Evolutionary conservation across 176 grass and related monocot species (phyloP).

Genomic region (Urochloa ruziziensis): DNA sequence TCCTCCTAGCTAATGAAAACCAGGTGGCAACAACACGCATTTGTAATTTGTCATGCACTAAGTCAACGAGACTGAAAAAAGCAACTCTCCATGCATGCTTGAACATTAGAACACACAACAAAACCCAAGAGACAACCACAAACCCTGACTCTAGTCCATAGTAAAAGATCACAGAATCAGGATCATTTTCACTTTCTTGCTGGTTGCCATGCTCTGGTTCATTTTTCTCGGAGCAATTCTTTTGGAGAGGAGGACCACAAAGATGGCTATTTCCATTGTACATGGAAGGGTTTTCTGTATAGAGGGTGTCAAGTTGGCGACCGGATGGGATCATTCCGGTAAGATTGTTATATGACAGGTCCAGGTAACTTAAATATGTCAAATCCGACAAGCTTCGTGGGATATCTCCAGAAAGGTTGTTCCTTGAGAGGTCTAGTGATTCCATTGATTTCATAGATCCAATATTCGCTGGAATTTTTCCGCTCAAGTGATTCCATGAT

Average conservation of each 20-base stretch:
- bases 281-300: background rate
- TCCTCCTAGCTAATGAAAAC: too few relatives aligned
- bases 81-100: conserved; percentile 22
- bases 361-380: conserved; percentile 23
- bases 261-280: conserved; percentile 34
- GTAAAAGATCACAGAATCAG: background rate
- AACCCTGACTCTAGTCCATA: conserved; percentile 18
- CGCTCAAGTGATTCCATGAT: conserved; percentile 16
- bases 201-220: background rate
- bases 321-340: conserved; percentile 34
- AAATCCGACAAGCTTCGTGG: background rate
- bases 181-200: background rate
- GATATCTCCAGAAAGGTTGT: conserved; percentile 34
- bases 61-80: conserved; percentile 6
- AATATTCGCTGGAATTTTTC: conserved; percentile 11
- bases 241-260: conserved; percentile 18
- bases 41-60: too few relatives aligned
- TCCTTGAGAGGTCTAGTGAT: conserved; percentile 43
- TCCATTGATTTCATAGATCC: conserved; percentile 28
- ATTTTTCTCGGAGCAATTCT: background rate
- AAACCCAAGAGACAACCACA: conserved; percentile 12
- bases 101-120: conserved; percentile 26
- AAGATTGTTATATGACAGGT: conserved; percentile 46
- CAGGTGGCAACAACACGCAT: too few relatives aligned
- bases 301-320: conserved; percentile 43